Percentiles rank a stretch among this genome's conserved stretches.
These are phyloP conservation scores for Eucalyptus tenuipes DNA, from an alignment of 345 rosid species.

Conservation along the genomic window DNA sequence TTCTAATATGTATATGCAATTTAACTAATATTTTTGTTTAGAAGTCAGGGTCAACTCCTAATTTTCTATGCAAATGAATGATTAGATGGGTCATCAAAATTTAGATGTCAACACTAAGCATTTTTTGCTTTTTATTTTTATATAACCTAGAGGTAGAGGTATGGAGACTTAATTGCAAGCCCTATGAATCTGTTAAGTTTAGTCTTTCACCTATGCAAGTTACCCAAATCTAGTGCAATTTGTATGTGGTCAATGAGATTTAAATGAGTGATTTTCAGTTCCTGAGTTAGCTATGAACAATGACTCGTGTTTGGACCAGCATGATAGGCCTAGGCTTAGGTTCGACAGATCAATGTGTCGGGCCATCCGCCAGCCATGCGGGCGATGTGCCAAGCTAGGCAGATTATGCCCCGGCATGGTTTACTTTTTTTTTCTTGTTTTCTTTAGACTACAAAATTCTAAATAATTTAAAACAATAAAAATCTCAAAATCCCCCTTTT, in stretches of 20 bases:
- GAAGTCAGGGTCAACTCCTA: neutral
- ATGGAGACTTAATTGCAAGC: neutral
- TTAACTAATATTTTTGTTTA: too few species aligned
- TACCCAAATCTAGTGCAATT: neutral
- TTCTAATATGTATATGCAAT: too few species aligned
- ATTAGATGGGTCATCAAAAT: neutral
- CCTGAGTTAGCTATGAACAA: neutral
- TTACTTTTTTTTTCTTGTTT: neutral
- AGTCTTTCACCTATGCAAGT: neutral
- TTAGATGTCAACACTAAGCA: neutral
- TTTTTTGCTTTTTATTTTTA: neutral
- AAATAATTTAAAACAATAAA: neutral
- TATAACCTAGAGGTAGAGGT: neutral
- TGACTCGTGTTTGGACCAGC: neutral
- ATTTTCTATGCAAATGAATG: neutral
- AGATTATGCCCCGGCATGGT: neutral
- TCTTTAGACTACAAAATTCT: neutral
- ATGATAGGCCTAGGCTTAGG: neutral
- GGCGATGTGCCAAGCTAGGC: neutral
- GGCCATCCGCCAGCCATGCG: neutral
- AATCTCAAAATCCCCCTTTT: too few species aligned
- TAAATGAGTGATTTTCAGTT: neutral
- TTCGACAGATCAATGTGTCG: neutral
- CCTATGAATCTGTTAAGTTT: neutral
- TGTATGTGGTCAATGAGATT: neutral